Evolutionary conservation across 1,284 basidiomycete species (phyloP).

Genomic region (Pseudozyma pruni): DNA sequence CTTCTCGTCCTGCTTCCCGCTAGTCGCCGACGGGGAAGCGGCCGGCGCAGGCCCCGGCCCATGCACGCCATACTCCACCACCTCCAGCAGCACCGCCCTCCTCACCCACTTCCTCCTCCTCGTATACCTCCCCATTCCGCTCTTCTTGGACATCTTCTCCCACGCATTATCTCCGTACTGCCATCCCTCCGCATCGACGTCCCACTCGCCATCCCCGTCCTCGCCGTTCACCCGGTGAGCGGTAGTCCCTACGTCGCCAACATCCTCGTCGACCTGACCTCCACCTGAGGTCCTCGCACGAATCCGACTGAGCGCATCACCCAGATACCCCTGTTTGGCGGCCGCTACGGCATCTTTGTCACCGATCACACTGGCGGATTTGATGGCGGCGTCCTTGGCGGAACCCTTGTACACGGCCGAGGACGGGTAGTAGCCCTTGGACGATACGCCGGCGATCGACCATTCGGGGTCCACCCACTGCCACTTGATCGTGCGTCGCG

Average conservation of each 20-base stretch:
- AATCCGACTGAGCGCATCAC: conserved; percentile 42
- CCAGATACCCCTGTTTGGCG: conserved; percentile 46
- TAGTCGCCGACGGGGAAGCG: background rate
- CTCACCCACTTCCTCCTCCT: conserved; percentile 69
- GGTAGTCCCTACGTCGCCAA: conserved; percentile 29
- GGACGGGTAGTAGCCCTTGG: conserved; percentile 18
- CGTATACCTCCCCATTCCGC: conserved; percentile 79
- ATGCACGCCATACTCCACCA: conserved; percentile 55
- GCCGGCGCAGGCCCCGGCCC: conserved; percentile 18
- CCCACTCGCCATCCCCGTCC: conserved; percentile 26
- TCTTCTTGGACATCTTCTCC: conserved; percentile 80
- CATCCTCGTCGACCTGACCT: conserved; percentile 4
- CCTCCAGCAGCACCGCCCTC: conserved; percentile 67
- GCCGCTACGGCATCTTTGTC: conserved; percentile 34
- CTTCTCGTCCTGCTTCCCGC: background rate
- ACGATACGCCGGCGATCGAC: conserved; percentile 65
- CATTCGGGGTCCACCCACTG: conserved; percentile 70
- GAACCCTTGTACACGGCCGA: conserved; percentile 31
- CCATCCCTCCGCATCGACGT: conserved; percentile 89
- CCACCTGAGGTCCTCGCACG: conserved; percentile 14
- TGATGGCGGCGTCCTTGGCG: conserved; percentile 44
- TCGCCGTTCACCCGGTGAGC: conserved; percentile 10
- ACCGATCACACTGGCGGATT: conserved; percentile 15
- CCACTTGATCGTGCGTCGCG: conserved; percentile 67
- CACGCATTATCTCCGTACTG: conserved; percentile 95